Evolutionary conservation across 2,329 filamentous ascomycete genomes (phyloP), one percentile per base, ranked within the genome.

Genomic region (Diaporthe eres): DNA sequence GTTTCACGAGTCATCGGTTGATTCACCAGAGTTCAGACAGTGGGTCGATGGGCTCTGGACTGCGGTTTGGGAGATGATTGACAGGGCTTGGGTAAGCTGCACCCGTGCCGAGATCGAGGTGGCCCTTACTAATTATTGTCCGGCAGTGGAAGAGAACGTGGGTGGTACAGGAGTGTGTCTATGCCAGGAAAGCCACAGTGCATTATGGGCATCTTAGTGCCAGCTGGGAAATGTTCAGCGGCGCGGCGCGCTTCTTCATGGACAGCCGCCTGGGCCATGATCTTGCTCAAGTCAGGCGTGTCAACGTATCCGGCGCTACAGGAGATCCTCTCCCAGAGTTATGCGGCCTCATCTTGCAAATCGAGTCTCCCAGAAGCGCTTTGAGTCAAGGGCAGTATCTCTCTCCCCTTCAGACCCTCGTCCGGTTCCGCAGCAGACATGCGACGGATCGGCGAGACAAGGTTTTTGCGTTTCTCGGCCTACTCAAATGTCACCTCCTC

Each of bases 61-160:
- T 22, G 61, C 61, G 25, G 61, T 37, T 49, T 67, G 61, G 61
- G 61, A 67, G 42, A 22, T 67, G 42, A 67, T 49, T 10, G 61
- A 67, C 10, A 34, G 61, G 17, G 61, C 61, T 51, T 67, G 61
- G 42, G 61, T 67, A 49, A 37, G 61, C 25, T 49, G 42, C 25
- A 49, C 25, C 25, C 25, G 25, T 25, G 25, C 25, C 25, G 25
- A 25, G 25, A 25, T 25, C 25, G 25, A 25, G 25, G 25, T 25
- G 25, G 25, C 25, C 25, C 25, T 25, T 25, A 25, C 25, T 25
- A 25, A 25, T 25, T 25, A 25, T 25, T 25, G 25, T 25, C 25
- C 25, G 25, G 17, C 28, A 67, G 61, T 67, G 61, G 42, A 67
- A 49, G 42, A 67, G 42, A 12, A 15, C 42, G 2, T 67, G 61